Percentiles rank a stretch among this genome's conserved stretches.
phyloP scores from a whole-genome alignment of 1,284 basidiomycete genomes.

The Tilletia indica region DNA sequence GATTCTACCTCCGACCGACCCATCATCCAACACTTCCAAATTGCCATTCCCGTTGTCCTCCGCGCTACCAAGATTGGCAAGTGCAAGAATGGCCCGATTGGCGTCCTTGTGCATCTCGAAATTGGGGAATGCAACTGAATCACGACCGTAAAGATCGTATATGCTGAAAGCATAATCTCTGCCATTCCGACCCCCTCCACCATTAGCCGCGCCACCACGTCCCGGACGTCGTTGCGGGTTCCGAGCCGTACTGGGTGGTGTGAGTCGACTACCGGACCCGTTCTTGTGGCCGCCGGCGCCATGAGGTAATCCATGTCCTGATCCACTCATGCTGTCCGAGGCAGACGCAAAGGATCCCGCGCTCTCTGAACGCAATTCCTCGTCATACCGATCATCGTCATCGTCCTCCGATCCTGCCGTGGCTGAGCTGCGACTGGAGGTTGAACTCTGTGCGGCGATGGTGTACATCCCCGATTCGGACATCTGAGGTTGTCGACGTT shows the following conservation, averaged over 20 bases:
- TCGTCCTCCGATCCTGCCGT: constrained; percentile 44
- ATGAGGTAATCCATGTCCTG: not conserved
- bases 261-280: not conserved
- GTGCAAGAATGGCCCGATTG: constrained; percentile 12
- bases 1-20: not conserved
- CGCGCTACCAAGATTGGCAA: not conserved
- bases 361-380: constrained; percentile 10
- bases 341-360: not conserved
- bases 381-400: constrained; percentile 21
- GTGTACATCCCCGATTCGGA: constrained; percentile 8
- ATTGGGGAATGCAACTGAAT: constrained; percentile 51
- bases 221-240: not conserved
- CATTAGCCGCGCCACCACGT: constrained; percentile 4
- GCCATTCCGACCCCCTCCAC: constrained; percentile 20
- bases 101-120: constrained; percentile 35
- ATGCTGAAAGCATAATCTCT: constrained; percentile 48
- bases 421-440: constrained; percentile 27
- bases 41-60: not conserved
- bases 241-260: not conserved
- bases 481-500: not conserved
- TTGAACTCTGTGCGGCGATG: constrained; percentile 12
- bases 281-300: not conserved
- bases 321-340: not conserved
- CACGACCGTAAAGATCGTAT: constrained; percentile 51
- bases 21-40: not conserved